Conservation (phyloP, 2,329 filamentous ascomycete genomes). For the Fusarium sp. region DNA sequence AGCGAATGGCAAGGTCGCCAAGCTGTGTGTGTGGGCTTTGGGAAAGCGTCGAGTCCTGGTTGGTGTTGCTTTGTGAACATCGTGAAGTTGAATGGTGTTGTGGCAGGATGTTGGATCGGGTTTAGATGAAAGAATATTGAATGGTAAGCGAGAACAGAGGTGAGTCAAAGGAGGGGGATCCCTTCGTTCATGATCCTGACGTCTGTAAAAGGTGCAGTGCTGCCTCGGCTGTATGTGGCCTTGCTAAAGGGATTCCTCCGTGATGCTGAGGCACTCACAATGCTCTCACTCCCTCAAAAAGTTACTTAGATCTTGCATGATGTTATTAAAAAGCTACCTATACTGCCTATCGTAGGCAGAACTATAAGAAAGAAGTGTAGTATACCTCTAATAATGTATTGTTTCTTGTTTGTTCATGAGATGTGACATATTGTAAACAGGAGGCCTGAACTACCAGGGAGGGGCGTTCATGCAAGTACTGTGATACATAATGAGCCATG, state of each 20-base stretch:
- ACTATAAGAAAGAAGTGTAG: neutral
- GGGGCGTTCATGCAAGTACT: neutral
- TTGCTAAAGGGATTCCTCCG: neutral
- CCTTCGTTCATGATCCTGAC: neutral
- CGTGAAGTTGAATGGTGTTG: constrained; percentile 20
- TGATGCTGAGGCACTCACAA: constrained; percentile 16
- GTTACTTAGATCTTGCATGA: neutral
- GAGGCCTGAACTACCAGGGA: neutral
- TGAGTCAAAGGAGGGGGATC: constrained; percentile 9
- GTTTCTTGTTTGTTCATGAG: neutral
- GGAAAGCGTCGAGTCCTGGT: constrained; percentile 1
- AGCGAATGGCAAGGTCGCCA: constrained; percentile 36
- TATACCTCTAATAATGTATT: constrained; percentile 1
- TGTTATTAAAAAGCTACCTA: neutral
- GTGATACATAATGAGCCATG: constrained; percentile 7
- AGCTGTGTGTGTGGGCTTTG: constrained; percentile 32
- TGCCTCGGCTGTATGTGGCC: neutral
- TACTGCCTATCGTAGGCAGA: neutral
- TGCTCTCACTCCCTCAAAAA: neutral
- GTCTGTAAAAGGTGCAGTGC: constrained; percentile 8
- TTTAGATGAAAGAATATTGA: constrained; percentile 14
- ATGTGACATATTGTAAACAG: neutral
- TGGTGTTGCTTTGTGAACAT: constrained; percentile 5
- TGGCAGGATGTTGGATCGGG: constrained; percentile 9
- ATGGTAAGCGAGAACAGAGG: constrained; percentile 12